Conservation (phyloP, 2,329 filamentous ascomycete genomes). For the Colletotrichum sp. region DNA sequence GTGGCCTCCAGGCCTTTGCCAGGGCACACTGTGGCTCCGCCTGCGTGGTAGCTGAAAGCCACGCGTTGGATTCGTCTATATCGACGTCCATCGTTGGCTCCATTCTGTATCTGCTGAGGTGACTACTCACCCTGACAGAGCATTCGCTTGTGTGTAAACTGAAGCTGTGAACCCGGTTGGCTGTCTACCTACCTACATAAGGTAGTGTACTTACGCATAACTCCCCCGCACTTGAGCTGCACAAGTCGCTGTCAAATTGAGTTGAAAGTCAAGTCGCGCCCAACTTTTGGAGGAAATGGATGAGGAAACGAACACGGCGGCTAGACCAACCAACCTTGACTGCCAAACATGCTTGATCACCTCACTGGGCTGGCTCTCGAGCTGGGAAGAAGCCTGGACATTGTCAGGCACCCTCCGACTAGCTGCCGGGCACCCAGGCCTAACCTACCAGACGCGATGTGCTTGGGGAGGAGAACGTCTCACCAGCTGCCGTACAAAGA, state of each 20-base stretch:
- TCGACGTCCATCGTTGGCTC: not conserved
- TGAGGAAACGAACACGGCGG: conserved; percentile 1
- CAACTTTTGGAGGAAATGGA: not conserved
- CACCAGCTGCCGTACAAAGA: not conserved
- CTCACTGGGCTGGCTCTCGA: not conserved
- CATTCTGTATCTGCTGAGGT: not conserved
- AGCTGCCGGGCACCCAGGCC: not conserved
- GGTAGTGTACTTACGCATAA: not conserved
- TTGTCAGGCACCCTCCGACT: not conserved
- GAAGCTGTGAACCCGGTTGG: not conserved
- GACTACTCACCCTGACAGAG: not conserved
- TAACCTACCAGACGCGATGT: not conserved
- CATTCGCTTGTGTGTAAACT: not conserved
- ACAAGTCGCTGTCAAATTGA: not conserved
- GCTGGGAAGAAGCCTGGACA: conserved; percentile 7
- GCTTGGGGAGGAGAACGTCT: not conserved
- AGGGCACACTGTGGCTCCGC: not conserved
- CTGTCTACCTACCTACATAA: not conserved
- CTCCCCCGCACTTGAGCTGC: not conserved
- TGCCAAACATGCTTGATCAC: not conserved
- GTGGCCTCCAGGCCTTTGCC: not conserved
- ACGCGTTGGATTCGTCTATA: not conserved
- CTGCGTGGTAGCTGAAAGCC: not conserved
- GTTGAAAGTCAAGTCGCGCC: not conserved
- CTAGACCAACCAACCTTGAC: not conserved